phyloP scores from a whole-genome alignment of 148 eudicot species.

The Persicaria tinctoria region DNA sequence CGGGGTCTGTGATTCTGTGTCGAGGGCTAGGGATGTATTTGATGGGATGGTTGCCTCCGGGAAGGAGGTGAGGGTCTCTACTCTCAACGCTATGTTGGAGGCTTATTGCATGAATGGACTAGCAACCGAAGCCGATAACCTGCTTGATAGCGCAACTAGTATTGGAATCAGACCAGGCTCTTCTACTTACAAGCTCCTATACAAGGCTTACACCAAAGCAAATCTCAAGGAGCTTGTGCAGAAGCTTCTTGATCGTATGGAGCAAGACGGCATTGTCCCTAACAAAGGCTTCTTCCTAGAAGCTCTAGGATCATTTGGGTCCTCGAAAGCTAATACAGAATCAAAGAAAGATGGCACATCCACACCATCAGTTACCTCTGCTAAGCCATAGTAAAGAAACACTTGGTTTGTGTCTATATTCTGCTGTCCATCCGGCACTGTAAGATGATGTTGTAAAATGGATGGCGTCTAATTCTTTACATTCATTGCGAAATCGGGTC shows the following conservation, averaged over 20 bases:
- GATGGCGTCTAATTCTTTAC: neutral
- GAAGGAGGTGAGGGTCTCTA: slow-evolving; percentile 60
- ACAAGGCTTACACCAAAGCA: slow-evolving; percentile 85
- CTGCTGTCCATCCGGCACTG: neutral
- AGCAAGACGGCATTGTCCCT: slow-evolving; percentile 74
- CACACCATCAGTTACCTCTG: neutral
- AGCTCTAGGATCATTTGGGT: slow-evolving; percentile 68
- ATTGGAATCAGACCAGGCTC: slow-evolving; percentile 41
- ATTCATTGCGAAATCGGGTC: neutral
- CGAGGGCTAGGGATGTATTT: slow-evolving; percentile 69
- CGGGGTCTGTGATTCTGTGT: slow-evolving; percentile 65
- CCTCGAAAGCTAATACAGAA: slow-evolving; percentile 30
- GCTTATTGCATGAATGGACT: slow-evolving; percentile 78
- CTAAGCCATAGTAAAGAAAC: neutral
- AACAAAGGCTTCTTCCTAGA: slow-evolving; percentile 67
- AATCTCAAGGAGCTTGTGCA: slow-evolving; percentile 60
- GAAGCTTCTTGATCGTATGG: slow-evolving; percentile 57
- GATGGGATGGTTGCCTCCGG: slow-evolving; percentile 44
- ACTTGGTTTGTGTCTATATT: neutral
- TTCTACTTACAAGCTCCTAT: slow-evolving; percentile 81
- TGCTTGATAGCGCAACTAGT: slow-evolving; percentile 45
- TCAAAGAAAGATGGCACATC: slow-evolving; percentile 4
- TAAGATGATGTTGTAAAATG: neutral
- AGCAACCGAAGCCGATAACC: slow-evolving; percentile 61
- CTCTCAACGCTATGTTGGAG: slow-evolving; percentile 87